Base-by-base conservation (phyloP, 371 early-diverging fungal genomes). In the Funneliformis caledonium region DNA sequence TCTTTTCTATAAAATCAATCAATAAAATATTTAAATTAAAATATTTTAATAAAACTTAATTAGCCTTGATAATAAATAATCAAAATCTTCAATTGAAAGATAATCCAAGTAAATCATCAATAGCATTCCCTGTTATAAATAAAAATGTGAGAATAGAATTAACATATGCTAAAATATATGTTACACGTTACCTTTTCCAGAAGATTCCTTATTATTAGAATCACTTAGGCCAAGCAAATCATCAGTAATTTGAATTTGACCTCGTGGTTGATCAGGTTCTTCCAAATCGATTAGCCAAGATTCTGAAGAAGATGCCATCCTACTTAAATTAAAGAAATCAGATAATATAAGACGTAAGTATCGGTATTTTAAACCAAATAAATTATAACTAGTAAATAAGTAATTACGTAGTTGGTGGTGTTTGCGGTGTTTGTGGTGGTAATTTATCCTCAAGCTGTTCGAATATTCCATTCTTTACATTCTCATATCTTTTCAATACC, bases 401-500 rank as follows among this genome's bases (percentile, higher is more conserved):
- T 11, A 50, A n/a, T 72, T 72, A 72, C 72, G 72, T 72, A 31
- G 48, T 72, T 19, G 72, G 16, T 14, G 48, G 10, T 64, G 22
- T 4, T 64, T 4, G 9, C 16, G 72, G 50, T 50, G 47, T n/a
- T n/a, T n/a, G 47, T 5, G 56, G 56, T 12, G n/a, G 52, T 12
- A 33, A 12, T 8, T 37, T 16, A 14, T 26, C 26, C 14, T 77
- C 65, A 3, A 48, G 22, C 11, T 16, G 48, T 33, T 77, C 56
- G 14, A 56, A 85, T 85, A 84, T 90, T 78, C 97, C 91, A 16
- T 87, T 85, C 85, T 92, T 88, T 76, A 94, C 84, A 52, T 93
- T 92, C n/a, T 85, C 84, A 81, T 93, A 94, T 81, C 93, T 94
- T 78, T 89, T 87, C n/a, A 95, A 84, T 2, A 92, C 96, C 43